Percentiles rank a stretch among this genome's conserved stretches.
Evolutionary conservation across 2,329 filamentous ascomycete genomes (phyloP).

Genomic region (Ceratocystis ficicola): DNA sequence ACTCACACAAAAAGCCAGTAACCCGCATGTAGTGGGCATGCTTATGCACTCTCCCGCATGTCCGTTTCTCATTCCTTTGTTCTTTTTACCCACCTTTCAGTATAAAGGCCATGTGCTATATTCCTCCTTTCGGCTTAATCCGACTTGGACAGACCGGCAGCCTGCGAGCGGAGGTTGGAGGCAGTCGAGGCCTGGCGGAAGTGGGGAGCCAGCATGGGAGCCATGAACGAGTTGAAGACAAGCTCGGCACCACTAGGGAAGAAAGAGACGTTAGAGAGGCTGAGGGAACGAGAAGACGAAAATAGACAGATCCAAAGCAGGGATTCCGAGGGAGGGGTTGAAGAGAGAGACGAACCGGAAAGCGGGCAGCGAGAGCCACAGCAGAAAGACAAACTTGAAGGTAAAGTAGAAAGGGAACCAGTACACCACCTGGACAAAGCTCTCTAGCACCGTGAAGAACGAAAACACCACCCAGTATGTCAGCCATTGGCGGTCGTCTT

Average conservation of each 20-base stretch:
- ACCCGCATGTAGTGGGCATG: neutral
- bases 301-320: slow-evolving; percentile 3
- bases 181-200: slow-evolving; percentile 66
- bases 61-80: too few species aligned
- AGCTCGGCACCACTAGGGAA: slow-evolving; percentile 72
- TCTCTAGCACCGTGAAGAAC: slow-evolving; percentile 74
- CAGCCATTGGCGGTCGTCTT: slow-evolving; percentile 72
- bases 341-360: slow-evolving; percentile 58
- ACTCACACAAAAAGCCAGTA: neutral
- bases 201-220: slow-evolving; percentile 85
- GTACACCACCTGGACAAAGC: slow-evolving; percentile 72
- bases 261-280: too few species aligned
- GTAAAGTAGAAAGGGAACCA: slow-evolving; percentile 99
- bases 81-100: neutral
- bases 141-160: slow-evolving; percentile 57
- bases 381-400: slow-evolving; percentile 95
- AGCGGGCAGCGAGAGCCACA: slow-evolving; percentile 94
- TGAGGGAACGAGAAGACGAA: too few species aligned
- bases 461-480: slow-evolving; percentile 85
- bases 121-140: slow-evolving; percentile 38
- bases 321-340: slow-evolving; percentile 23
- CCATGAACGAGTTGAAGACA: slow-evolving; percentile 91
- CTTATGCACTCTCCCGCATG: neutral
- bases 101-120: too few species aligned
- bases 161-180: slow-evolving; percentile 74